Percentiles rank a stretch among this genome's conserved stretches.
Conservation (phyloP, 208 protist species). For the Leishmania arabica region DNA sequence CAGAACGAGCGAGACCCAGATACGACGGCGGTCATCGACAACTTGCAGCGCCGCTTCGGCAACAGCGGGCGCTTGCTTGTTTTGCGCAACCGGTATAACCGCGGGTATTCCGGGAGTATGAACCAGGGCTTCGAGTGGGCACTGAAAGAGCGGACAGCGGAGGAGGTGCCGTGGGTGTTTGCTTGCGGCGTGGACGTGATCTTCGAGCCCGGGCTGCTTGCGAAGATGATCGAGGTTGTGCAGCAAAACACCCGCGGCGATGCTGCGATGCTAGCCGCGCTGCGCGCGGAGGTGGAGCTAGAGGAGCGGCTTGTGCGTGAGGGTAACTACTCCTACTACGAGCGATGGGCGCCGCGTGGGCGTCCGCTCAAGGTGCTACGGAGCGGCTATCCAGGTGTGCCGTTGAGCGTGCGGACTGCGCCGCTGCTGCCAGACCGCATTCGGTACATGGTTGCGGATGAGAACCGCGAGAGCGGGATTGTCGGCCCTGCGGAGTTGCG, state of each 20-base stretch:
- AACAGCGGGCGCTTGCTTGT: slow-evolving; percentile 37
- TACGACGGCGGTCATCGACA: slow-evolving; percentile 25
- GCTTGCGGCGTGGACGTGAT: slow-evolving; percentile 39
- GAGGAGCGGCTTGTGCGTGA: slow-evolving; percentile 28
- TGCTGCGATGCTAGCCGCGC: slow-evolving; percentile 24
- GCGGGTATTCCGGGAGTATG: slow-evolving; percentile 41
- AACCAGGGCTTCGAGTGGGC: slow-evolving; percentile 39
- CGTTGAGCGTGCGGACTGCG: slow-evolving; percentile 35
- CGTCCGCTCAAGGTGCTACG: slow-evolving; percentile 43
- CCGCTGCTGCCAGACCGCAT: slow-evolving; percentile 43
- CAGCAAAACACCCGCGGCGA: slow-evolving; percentile 21
- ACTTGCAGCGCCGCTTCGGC: slow-evolving; percentile 35
- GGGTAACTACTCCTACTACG: slow-evolving; percentile 35
- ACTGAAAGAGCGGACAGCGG: slow-evolving; percentile 25
- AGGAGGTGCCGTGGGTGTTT: slow-evolving; percentile 42
- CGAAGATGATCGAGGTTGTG: slow-evolving; percentile 18
- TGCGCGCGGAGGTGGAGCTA: slow-evolving; percentile 34
- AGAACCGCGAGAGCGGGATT: slow-evolving; percentile 19
- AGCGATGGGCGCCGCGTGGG: slow-evolving; percentile 26
- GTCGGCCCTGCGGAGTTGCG: slow-evolving; percentile 6
- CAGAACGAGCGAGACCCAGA: slow-evolving; percentile 35
- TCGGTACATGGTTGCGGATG: slow-evolving; percentile 27
- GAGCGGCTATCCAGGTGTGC: slow-evolving; percentile 31
- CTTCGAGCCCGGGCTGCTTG: slow-evolving; percentile 36
- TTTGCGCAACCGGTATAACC: slow-evolving; percentile 36